These are phyloP conservation scores for Penicillium sp. DNA, from an alignment of 2,329 filamentous ascomycete species.

Conservation along the genomic window DNA sequence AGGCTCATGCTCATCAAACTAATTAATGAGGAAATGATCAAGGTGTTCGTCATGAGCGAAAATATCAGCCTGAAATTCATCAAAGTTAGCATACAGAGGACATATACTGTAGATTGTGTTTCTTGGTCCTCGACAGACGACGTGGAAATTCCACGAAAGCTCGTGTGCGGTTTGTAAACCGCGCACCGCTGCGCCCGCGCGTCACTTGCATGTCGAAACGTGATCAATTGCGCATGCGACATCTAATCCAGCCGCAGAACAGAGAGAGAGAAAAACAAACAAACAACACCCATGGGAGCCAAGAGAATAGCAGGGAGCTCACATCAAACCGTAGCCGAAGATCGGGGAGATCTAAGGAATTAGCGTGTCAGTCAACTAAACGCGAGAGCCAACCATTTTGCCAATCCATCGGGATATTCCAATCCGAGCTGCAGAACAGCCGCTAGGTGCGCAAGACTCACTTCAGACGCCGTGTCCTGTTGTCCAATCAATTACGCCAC, in stretches of 20 bases:
- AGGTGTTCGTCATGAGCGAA: conserved; percentile 61
- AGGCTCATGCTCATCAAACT: conserved; percentile 60
- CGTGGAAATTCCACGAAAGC: conserved; percentile 20
- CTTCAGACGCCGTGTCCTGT: conserved; percentile 41
- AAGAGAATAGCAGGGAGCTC: conserved; percentile 19
- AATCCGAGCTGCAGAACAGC: conserved; percentile 34
- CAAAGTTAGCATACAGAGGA: conserved; percentile 14
- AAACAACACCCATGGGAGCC: not conserved
- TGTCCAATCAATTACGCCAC: conserved; percentile 45
- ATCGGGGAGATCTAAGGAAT: conserved; percentile 41
- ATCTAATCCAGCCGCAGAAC: not conserved
- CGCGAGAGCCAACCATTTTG: conserved; percentile 42
- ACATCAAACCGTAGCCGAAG: conserved; percentile 44
- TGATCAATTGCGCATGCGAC: conserved; percentile 37
- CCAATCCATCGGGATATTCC: conserved; percentile 26
- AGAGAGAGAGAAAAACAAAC: not conserved
- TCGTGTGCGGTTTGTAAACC: not conserved
- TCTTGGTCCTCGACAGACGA: conserved; percentile 8
- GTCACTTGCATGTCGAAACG: conserved; percentile 28
- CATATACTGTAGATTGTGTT: not conserved
- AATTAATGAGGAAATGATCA: conserved; percentile 61
- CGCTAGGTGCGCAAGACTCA: conserved; percentile 32
- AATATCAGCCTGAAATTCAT: conserved; percentile 53
- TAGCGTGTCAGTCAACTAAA: conserved; percentile 41
- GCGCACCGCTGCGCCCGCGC: conserved; percentile 5